These are phyloP conservation scores for Marasmius tenuissimus DNA, from an alignment of 1,284 basidiomycete species.

Conservation along the genomic window DNA sequence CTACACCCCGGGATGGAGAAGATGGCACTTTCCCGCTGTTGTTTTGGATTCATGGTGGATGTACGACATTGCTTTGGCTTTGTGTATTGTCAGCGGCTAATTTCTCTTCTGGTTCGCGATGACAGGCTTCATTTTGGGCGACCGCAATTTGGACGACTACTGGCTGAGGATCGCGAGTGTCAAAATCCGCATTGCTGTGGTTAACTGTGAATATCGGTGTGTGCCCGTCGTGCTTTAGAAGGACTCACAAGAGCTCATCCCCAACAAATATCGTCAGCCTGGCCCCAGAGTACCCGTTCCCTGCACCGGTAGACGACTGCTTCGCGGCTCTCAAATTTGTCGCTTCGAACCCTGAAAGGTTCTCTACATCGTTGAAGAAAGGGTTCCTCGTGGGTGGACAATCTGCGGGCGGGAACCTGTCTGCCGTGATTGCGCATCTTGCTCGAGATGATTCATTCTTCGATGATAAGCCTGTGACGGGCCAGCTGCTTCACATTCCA, in stretches of 20 bases:
- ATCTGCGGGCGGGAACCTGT: conserved; percentile 9
- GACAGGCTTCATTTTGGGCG: background rate
- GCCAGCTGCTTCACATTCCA: conserved; percentile 13
- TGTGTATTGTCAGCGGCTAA: background rate
- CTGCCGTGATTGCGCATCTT: conserved; percentile 5
- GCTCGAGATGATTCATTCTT: conserved; percentile 14
- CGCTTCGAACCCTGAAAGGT: background rate
- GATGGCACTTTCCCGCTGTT: background rate
- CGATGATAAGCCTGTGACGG: conserved; percentile 6
- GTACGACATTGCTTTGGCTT: background rate
- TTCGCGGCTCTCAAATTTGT: background rate
- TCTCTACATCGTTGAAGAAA: conserved; percentile 1
- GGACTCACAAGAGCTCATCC: too few species aligned
- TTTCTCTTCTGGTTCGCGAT: background rate
- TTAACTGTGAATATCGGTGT: conserved; percentile 1
- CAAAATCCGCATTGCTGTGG: background rate
- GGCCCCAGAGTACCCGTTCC: background rate
- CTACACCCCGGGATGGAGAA: background rate
- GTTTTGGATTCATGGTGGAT: background rate
- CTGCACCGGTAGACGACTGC: background rate
- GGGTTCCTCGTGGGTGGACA: conserved; percentile 14
- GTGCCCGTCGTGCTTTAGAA: background rate
- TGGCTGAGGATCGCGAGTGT: background rate
- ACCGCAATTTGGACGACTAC: background rate
- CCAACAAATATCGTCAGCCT: background rate